Evolutionary conservation across 192 early-diverging fungal genomes (phyloP), one percentile per base, ranked within the genome.

Genomic region (Coemansia sp.): DNA sequence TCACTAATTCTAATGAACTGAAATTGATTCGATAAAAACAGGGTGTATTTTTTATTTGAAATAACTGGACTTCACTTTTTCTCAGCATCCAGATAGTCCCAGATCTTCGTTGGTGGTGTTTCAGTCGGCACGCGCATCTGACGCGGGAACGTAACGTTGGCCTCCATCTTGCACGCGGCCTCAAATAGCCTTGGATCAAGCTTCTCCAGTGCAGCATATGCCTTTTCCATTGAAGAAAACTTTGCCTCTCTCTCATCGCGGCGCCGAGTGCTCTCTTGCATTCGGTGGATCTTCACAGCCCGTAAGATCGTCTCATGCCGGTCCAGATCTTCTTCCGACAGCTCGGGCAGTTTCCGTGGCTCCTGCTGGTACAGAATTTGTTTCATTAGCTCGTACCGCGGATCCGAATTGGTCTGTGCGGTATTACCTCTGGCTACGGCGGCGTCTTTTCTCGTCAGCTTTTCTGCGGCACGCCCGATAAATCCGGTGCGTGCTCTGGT

Each of bases 61-160:
- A 10, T 2, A 59, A 1, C 1, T 1, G 3, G 1, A 1, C 1
- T 30, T 38, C 9, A 59, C 35, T 36, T 59, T 14, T 59, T 36
- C 14, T 59, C 57, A 38, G 24, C 35, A 35, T 21, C 35, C 57
- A 63, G 23, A 68, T 90, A 89, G 72, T 92, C 85, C 91, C 91
- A 92, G 63, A 88, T 87, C 67, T 82, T 74, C 41, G 79, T 82
- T 16, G 89, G 76, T 12, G 91, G 90, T 7, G 91, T 92, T 66
- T 91, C 91, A 3, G 90, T 91, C 33, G 90, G 86, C 60, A 89
- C 89, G 49, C 88, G 89, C 83, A 91, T 86, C 73, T 90, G 87
- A 12, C 87, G 83, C 16, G 90, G 91, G 72, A 91, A 92, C 10
- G 86, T 85, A 15, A 77, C 68, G 36, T 86, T 86, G 34, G 84